Percentiles rank a stretch among this genome's conserved stretches.
Conservation (phyloP, 257 asterid species). For the Jacaranda mimosifolia region DNA sequence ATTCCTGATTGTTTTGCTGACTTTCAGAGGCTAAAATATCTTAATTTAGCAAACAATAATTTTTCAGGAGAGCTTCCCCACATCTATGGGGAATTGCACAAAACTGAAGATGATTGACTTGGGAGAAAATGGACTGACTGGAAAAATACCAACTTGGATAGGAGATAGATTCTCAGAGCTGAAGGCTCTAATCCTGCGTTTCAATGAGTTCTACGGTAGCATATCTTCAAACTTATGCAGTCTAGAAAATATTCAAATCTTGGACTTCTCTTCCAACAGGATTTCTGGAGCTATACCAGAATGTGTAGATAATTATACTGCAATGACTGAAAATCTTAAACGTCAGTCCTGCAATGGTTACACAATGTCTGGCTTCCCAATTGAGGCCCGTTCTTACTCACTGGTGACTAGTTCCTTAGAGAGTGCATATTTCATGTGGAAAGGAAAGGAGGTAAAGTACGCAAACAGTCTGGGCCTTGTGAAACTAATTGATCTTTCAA, state of each 20-base stretch:
- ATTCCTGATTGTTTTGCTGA: slow-evolving; percentile 3
- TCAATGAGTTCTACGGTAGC: slow-evolving; percentile 7
- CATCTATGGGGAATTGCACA: slow-evolving; percentile 29
- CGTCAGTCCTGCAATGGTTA: not conserved
- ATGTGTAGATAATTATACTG: slow-evolving; percentile 25
- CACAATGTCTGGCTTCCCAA: not conserved
- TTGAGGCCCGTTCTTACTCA: too few species aligned
- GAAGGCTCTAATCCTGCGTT: not conserved
- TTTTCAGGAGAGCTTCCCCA: slow-evolving; percentile 35
- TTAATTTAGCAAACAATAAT: slow-evolving; percentile 20
- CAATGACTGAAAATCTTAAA: not conserved
- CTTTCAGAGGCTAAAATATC: not conserved
- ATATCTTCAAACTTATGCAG: slow-evolving; percentile 18
- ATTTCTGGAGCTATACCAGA: slow-evolving; percentile 28
- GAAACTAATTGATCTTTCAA: slow-evolving; percentile 21
- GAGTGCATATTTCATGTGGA: slow-evolving; percentile 20
- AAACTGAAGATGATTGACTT: not conserved
- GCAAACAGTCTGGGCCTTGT: not conserved
- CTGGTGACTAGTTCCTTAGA: not conserved
- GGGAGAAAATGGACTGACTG: slow-evolving; percentile 22
- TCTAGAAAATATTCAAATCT: slow-evolving; percentile 20
- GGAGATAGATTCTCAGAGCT: not conserved
- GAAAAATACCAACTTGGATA: slow-evolving; percentile 30
- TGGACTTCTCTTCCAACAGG: slow-evolving; percentile 39
- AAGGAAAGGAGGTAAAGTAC: slow-evolving; percentile 2